Percentiles rank a stretch among this genome's conserved stretches.
These are phyloP conservation scores for Rubia tinctorum DNA, from an alignment of 305 asterid genomes.

Conservation along the genomic window DNA sequence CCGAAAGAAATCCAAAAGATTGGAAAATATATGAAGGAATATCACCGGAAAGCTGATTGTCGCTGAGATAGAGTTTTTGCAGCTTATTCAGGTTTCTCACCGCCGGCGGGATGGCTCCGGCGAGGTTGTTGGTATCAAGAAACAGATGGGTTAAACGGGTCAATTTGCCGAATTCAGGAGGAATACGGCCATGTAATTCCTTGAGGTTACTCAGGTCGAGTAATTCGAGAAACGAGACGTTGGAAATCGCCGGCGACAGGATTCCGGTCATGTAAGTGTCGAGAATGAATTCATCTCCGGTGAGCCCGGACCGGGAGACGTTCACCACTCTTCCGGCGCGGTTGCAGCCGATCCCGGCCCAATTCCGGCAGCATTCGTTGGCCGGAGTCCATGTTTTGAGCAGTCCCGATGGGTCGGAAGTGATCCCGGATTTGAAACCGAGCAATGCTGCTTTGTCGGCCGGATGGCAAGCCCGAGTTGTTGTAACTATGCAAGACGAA, in stretches of 20 bases:
- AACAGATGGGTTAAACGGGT: conserved; percentile 28
- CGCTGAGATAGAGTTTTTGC: conserved; percentile 29
- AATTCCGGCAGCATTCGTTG: conserved; percentile 58
- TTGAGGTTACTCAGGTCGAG: conserved; percentile 64
- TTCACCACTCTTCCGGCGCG: conserved; percentile 44
- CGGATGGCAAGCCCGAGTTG: conserved; percentile 44
- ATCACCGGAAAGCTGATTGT: conserved; percentile 42
- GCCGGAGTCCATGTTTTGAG: conserved; percentile 51
- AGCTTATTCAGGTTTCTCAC: conserved; percentile 26
- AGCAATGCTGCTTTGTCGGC: conserved; percentile 49
- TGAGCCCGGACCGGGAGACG: conserved; percentile 51
- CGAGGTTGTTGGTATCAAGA: conserved; percentile 43
- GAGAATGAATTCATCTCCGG: conserved; percentile 31
- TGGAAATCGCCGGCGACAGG: conserved; percentile 52
- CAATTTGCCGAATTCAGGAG: conserved; percentile 47
- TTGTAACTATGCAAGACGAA: background rate
- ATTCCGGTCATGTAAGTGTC: conserved; percentile 55
- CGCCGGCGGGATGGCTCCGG: conserved; percentile 45
- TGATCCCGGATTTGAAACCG: conserved; percentile 46
- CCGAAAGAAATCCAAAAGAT: conserved; percentile 26
- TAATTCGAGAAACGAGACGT: conserved; percentile 45
- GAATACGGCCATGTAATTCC: conserved; percentile 43
- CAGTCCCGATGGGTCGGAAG: conserved; percentile 46
- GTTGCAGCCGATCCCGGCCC: conserved; percentile 60
- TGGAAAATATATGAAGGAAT: conserved; percentile 35